A percentile compares a stretch with the other conserved stretches of the same genome.
Conservation (phyloP, 805 yeast genomes). For the Yarrowia sp. region DNA sequence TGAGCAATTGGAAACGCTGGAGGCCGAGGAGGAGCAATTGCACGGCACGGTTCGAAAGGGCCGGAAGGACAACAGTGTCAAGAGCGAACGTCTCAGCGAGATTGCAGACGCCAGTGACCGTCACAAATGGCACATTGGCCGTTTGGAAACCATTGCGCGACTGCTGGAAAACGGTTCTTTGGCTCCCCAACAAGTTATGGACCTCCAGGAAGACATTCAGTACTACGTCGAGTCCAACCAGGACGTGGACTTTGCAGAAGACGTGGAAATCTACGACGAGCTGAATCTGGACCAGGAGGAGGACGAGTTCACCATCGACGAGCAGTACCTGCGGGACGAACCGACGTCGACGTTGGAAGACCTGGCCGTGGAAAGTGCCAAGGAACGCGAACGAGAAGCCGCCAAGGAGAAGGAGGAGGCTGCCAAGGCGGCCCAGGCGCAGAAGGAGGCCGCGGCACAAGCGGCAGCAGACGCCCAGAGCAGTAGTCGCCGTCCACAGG, state of each 20-base stretch:
- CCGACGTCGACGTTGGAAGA: conserved; percentile 38
- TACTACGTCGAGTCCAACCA: conserved; percentile 92
- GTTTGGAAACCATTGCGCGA: conserved; percentile 73
- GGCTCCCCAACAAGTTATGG: conserved; percentile 71
- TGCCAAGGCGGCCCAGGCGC: conserved; percentile 24
- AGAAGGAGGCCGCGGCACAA: conserved; percentile 28
- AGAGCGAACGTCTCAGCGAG: conserved; percentile 59
- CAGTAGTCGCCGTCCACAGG: not conserved
- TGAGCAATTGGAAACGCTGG: conserved; percentile 74
- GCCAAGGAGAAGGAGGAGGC: conserved; percentile 36
- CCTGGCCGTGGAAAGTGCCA: conserved; percentile 38
- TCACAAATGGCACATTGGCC: conserved; percentile 72
- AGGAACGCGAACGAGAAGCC: conserved; percentile 34
- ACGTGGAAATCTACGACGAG: conserved; percentile 87
- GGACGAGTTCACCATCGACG: conserved; percentile 42
- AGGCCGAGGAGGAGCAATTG: conserved; percentile 61
- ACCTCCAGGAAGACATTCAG: conserved; percentile 80
- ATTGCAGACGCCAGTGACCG: conserved; percentile 62
- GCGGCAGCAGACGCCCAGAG: not conserved
- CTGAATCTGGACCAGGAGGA: conserved; percentile 63
- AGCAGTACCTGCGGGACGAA: conserved; percentile 29
- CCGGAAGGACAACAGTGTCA: conserved; percentile 50
- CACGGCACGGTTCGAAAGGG: conserved; percentile 54
- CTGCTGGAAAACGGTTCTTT: conserved; percentile 75
- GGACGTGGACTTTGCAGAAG: conserved; percentile 89